Conservation (phyloP, 345 rosid genomes). For the Rhodamnia rubescens region DNA sequence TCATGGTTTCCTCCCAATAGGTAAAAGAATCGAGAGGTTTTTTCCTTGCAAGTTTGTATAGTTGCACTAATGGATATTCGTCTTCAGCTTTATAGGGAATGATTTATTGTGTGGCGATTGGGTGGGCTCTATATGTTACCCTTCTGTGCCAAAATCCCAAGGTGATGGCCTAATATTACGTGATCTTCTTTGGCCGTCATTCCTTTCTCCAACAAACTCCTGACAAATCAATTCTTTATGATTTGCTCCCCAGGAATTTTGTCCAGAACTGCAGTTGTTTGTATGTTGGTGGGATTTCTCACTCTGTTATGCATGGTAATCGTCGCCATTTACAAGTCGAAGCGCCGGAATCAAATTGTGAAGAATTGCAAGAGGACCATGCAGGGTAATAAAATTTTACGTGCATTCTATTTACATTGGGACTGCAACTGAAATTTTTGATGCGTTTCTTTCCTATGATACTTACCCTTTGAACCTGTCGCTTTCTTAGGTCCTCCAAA, state of each 20-base stretch:
- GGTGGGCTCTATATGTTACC: slow-evolving; percentile 70
- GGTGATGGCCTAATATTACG: slow-evolving; percentile 19
- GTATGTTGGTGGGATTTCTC: slow-evolving; percentile 47
- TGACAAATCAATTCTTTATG: not conserved
- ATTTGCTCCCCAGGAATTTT: slow-evolving; percentile 20
- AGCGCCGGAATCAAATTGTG: slow-evolving; percentile 22
- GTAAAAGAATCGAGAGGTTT: slow-evolving; percentile 12
- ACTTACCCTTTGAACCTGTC: not conserved
- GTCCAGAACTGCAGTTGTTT: slow-evolving; percentile 52
- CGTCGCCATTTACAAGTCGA: slow-evolving; percentile 50
- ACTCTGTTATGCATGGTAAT: slow-evolving; percentile 35
- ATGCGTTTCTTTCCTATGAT: not conserved
- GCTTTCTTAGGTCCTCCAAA: slow-evolving; percentile 50
- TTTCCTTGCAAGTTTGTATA: not conserved
- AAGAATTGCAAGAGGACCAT: slow-evolving; percentile 15
- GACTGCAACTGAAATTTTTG: not conserved
- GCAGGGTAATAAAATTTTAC: slow-evolving; percentile 18
- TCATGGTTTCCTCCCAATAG: slow-evolving; percentile 56
- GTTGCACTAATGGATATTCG: not conserved
- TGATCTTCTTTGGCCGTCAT: not conserved
- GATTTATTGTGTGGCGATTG: slow-evolving; percentile 75
- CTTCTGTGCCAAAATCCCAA: slow-evolving; percentile 31
- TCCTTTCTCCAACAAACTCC: not conserved
- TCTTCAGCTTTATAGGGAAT: slow-evolving; percentile 62
- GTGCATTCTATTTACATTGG: not conserved